These are phyloP conservation scores for Asterochloris sp. DNA, from an alignment of 139 green algal species.

Conservation along the genomic window DNA sequence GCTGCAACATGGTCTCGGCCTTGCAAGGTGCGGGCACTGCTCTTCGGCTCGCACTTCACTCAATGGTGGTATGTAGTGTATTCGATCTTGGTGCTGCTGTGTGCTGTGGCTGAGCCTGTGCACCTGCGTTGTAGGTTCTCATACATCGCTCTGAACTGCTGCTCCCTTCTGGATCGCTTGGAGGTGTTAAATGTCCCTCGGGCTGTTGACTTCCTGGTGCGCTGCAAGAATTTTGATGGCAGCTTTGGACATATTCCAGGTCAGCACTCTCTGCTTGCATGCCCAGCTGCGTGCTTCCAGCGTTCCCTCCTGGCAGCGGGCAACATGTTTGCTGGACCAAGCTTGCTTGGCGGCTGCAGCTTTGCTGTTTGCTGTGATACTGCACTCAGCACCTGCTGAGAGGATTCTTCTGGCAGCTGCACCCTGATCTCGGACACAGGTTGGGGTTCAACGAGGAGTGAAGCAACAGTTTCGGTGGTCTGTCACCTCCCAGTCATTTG, in stretches of 20 bases:
- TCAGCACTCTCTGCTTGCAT: slow-evolving; percentile 9
- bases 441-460: no score
- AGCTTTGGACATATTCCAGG: slow-evolving; percentile 88
- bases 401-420: no score
- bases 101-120: no score
- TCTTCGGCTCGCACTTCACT: neutral
- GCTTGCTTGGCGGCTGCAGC: neutral
- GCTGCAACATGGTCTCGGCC: no score
- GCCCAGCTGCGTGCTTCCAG: neutral
- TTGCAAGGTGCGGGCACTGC: neutral
- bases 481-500: no score
- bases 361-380: no score
- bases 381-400: no score
- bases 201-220: slow-evolving; percentile 72
- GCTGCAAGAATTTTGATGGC: slow-evolving; percentile 97
- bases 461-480: no score
- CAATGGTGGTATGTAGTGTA: neutral
- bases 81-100: no score
- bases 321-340: neutral
- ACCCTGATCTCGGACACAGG: no score
- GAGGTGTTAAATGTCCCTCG: slow-evolving; percentile 64
- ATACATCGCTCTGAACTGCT: slow-evolving; percentile 86
- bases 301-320: neutral
- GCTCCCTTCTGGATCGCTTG: slow-evolving; percentile 58
- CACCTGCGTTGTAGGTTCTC: slow-evolving; percentile 64